Percentiles rank a stretch among this genome's conserved stretches.
phyloP scores from a whole-genome alignment of 2,329 filamentous ascomycete genomes.

The Tolypocladium sp. region DNA sequence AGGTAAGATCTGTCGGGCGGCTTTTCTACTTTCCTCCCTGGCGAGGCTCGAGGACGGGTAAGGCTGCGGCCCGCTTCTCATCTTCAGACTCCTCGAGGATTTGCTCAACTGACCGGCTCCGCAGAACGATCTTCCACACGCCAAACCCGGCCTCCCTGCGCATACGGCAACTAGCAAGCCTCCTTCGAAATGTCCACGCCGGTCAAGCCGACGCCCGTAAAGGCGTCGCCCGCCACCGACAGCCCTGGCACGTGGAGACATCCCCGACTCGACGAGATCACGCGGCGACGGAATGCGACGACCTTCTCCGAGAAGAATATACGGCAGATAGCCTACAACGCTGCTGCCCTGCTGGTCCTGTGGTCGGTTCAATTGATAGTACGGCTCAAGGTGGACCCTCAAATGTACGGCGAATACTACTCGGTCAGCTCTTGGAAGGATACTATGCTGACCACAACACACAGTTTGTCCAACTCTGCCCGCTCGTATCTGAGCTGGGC shows the following conservation, averaged over 20 bases:
- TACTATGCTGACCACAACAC: not conserved
- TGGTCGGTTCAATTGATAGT: constrained; percentile 24
- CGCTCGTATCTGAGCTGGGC: constrained; percentile 31
- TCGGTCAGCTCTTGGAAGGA: not conserved
- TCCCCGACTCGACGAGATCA: constrained; percentile 80
- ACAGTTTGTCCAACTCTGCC: constrained; percentile 21
- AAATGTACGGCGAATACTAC: constrained; percentile 24
- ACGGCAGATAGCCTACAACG: constrained; percentile 60
- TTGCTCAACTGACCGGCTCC: not conserved
- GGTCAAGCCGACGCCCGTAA: constrained; percentile 28
- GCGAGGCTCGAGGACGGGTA: not conserved
- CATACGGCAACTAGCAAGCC: not conserved
- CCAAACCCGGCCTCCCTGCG: not conserved
- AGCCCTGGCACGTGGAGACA: constrained; percentile 83
- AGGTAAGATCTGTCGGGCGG: not conserved
- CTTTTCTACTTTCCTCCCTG: not conserved
- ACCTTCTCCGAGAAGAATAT: constrained; percentile 74
- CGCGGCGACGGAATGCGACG: constrained; percentile 65
- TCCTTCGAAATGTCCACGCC: constrained; percentile 18
- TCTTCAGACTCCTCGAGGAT: not conserved
- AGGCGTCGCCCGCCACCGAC: constrained; percentile 31
- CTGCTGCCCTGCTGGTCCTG: constrained; percentile 33
- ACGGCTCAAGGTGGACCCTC: constrained; percentile 24
- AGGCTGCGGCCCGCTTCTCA: not conserved
- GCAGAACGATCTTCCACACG: not conserved